These are phyloP conservation scores for Aotearoamyces nothofagi DNA, from an alignment of 2,329 filamentous ascomycete genomes.

Conservation along the genomic window DNA sequence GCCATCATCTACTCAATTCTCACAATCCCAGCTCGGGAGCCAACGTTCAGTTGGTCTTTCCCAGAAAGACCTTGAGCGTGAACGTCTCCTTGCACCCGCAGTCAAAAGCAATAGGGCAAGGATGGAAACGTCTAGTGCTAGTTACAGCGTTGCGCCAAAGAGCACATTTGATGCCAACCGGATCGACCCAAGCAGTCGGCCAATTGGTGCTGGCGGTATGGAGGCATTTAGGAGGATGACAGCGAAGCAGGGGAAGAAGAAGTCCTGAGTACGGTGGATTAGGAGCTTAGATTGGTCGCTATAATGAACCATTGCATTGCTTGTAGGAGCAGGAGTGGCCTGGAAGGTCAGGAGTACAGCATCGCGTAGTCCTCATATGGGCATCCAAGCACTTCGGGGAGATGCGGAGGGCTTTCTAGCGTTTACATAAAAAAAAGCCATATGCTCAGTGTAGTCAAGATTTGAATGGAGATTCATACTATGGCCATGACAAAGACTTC, in stretches of 20 bases:
- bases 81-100: conserved; percentile 41
- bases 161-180: conserved; percentile 42
- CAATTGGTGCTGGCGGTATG: conserved; percentile 46
- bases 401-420: too few relatives aligned
- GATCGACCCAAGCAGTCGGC: conserved; percentile 32
- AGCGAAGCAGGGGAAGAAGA: conserved; percentile 41
- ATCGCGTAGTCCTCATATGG: too few relatives aligned
- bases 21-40: conserved; percentile 11
- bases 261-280: conserved; percentile 4
- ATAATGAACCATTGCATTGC: too few relatives aligned
- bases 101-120: conserved; percentile 39
- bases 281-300: too few relatives aligned
- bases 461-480: too few relatives aligned
- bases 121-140: conserved; percentile 19
- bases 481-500: too few relatives aligned
- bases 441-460: too few relatives aligned
- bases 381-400: too few relatives aligned
- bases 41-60: conserved; percentile 13
- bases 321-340: too few relatives aligned
- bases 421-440: too few relatives aligned
- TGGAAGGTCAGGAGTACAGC: too few relatives aligned
- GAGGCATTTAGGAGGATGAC: conserved; percentile 54
- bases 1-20: conserved; percentile 15
- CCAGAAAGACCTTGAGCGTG: conserved; percentile 29
- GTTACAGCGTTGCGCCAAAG: conserved; percentile 23